Evolutionary conservation across 257 asterid species (phyloP).

Genomic region (Solanum paucissectum): DNA sequence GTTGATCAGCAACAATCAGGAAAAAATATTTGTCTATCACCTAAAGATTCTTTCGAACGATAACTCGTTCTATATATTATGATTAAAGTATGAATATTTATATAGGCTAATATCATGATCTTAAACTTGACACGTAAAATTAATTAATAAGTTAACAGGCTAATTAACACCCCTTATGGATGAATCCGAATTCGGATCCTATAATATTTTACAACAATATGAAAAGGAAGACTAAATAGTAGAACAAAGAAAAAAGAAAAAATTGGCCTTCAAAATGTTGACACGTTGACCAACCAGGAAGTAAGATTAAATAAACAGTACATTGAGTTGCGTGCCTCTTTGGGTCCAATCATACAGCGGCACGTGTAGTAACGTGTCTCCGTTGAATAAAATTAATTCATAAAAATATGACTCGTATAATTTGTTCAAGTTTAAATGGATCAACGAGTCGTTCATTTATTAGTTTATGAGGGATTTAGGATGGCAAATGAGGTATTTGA

Average conservation of each 20-base stretch:
- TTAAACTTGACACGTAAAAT: too few species aligned
- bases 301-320: not conserved
- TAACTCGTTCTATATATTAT: not conserved
- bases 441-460: not conserved
- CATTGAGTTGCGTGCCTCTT: not conserved
- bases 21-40: rapidly evolving
- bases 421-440: too few species aligned
- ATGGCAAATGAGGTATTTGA: not conserved
- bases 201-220: not conserved
- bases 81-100: not conserved
- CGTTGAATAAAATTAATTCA: not conserved
- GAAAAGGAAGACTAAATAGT: not conserved
- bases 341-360: not conserved
- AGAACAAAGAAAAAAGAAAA: not conserved
- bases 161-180: not conserved
- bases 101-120: not conserved
- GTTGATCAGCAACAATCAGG: not conserved
- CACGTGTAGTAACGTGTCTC: too few species aligned
- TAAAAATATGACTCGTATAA: too few species aligned
- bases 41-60: rapidly evolving
- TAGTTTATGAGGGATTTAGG: not conserved
- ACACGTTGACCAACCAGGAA: not conserved
- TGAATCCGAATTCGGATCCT: not conserved
- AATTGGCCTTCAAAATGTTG: not conserved
- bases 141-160: not conserved